Conservation (phyloP, 352 stramenopile species). For the Phytophthora kernoviae region DNA sequence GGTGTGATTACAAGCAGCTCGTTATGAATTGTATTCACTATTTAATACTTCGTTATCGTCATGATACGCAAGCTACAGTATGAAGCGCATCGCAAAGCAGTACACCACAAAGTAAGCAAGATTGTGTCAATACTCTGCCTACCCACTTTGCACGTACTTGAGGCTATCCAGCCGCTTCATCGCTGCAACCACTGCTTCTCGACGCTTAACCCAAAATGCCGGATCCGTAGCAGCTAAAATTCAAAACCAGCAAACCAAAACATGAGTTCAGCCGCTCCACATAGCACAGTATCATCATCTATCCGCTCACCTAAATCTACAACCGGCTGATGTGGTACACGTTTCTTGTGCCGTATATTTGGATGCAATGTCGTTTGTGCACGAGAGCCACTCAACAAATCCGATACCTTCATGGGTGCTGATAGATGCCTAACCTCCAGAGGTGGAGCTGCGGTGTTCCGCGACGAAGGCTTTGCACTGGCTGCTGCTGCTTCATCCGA, state of each 20-base stretch:
- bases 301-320: slow-evolving; percentile 19
- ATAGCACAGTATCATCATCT: not conserved
- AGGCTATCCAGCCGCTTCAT: slow-evolving; percentile 40
- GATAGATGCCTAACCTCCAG: slow-evolving; percentile 25
- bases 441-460: slow-evolving; percentile 12
- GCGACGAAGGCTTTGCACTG: slow-evolving; percentile 13
- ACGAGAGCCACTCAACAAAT: slow-evolving; percentile 8
- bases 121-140: not conserved
- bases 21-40: no score
- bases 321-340: not conserved
- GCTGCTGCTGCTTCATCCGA: slow-evolving; percentile 9
- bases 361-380: slow-evolving; percentile 17
- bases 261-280: slow-evolving; percentile 2
- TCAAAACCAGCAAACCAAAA: slow-evolving; percentile 11
- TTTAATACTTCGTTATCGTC: slow-evolving; percentile 17
- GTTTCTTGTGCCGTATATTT: slow-evolving; percentile 7
- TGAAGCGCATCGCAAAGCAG: not conserved
- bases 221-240: slow-evolving; percentile 30
- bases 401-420: slow-evolving; percentile 26
- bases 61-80: slow-evolving; percentile 26
- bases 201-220: slow-evolving; percentile 47
- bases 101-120: not conserved
- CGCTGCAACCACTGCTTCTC: slow-evolving; percentile 32
- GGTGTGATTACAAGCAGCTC: no score
- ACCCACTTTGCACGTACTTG: slow-evolving; percentile 32